Evolutionary conservation across 768 basidiomycete species (phyloP), one percentile per base, ranked within the genome.

Genomic region (Kwoniella dejecticola): DNA sequence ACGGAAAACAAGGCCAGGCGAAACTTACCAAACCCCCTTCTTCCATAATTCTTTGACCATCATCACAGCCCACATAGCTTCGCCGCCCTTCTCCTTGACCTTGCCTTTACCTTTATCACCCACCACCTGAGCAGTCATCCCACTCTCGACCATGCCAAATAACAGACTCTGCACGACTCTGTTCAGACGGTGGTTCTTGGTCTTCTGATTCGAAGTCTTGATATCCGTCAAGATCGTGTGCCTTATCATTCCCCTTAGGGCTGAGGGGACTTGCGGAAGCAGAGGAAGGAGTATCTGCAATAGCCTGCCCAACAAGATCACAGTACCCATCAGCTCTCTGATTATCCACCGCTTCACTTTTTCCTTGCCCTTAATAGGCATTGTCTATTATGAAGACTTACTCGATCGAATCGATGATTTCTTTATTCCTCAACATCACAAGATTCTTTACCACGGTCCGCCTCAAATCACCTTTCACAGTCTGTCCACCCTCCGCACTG

Each of bases 11-110:
- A 12, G n/a, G n/a, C n/a, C n/a, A n/a, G n/a, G n/a, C n/a, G n/a
- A 63, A 72, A 66, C 76, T 62, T 52, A 78, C 92, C 96, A 99
- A 26, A 93, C 84, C 40, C 87, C 85, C 80, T 94, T 97, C 74
- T 85, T 85, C 96, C 95, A 98, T 13, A 98, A 82, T 70, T 98
- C 93, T 77, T 90, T 89, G 17, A 91, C 90, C 55, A 98, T 80
- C 42, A 94, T 88, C 50, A 99, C 87, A 3, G 96, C 95, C 94
- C 95, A 98, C 87, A 96, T 89, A 2, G 94, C 93, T 69, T 97
- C 96, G 30, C 91, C 89, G 1, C 87, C 86, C 36, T 75, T 79
- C 49, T 75, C 72, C 52, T 79, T 77, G 17, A 55, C 57, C 19
- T 67, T 68, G 7, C 70, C 83, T 44, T 71, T 72, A 3, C 88